Evolutionary conservation across 2,329 filamentous ascomycete genomes (phyloP).

Genomic region (Aspergillus calidoustus): DNA sequence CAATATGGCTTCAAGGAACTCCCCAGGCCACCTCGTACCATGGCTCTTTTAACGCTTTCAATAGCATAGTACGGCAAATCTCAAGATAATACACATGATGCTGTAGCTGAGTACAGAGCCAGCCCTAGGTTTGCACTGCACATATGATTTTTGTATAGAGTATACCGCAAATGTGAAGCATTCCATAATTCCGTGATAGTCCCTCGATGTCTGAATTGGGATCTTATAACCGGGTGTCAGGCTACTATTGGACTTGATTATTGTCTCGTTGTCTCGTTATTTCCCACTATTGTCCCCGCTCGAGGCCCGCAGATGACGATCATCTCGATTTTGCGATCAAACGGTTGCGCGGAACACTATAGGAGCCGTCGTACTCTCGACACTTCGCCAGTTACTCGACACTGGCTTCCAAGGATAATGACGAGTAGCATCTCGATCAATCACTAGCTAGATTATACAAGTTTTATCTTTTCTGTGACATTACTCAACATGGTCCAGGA

Average conservation of each 20-base stretch:
- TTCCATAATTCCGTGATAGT: no score
- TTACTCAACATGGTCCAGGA: neutral
- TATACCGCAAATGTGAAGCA: no score
- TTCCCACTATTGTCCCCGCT: neutral
- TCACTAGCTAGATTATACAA: neutral
- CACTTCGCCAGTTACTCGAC: no score
- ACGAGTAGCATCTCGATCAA: neutral
- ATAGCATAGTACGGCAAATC: no score
- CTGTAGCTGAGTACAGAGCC: no score
- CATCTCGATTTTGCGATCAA: neutral
- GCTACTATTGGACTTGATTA: neutral
- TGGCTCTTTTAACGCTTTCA: no score
- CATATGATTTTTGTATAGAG: no score
- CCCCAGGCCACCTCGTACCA: no score
- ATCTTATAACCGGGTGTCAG: neutral
- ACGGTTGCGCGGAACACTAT: neutral
- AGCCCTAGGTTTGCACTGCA: no score
- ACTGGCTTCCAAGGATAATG: neutral
- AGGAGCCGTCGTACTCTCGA: neutral
- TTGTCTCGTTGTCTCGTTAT: neutral
- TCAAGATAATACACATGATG: no score
- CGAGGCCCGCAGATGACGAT: constrained; percentile 1
- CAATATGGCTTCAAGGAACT: no score
- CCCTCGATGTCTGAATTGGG: neutral
- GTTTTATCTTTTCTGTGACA: neutral